Conservation (phyloP, 768 basidiomycete species). For the Pisolithus orientalis region DNA sequence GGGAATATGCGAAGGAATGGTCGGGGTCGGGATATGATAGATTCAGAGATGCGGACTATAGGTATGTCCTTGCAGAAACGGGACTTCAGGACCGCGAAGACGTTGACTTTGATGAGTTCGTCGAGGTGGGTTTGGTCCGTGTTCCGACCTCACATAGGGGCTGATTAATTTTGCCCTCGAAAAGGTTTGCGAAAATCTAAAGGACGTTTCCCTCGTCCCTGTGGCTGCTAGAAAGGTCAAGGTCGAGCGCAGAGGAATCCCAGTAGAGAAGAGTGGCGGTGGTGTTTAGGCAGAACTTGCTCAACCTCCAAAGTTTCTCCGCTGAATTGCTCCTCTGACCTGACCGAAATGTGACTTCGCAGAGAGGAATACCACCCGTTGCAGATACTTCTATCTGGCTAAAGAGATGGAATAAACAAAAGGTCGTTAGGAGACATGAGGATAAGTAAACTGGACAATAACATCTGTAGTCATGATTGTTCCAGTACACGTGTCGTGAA, state of each 20-base stretch:
- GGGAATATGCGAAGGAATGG: slow-evolving; percentile 33
- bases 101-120: slow-evolving; percentile 79
- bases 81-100: slow-evolving; percentile 53
- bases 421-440: too few relatives aligned
- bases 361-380: too few relatives aligned
- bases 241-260: slow-evolving; percentile 41
- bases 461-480: too few relatives aligned
- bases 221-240: slow-evolving; percentile 24
- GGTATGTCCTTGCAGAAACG: slow-evolving; percentile 71
- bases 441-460: too few relatives aligned
- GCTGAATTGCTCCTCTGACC: neutral
- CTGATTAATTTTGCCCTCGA: neutral
- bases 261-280: slow-evolving; percentile 32
- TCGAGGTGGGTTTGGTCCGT: slow-evolving; percentile 54
- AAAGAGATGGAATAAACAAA: too few relatives aligned
- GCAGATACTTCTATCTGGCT: too few relatives aligned
- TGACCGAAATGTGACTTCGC: too few relatives aligned
- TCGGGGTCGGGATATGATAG: slow-evolving; percentile 47
- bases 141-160: neutral
- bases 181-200: slow-evolving; percentile 69
- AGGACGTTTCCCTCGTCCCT: slow-evolving; percentile 52
- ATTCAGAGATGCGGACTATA: slow-evolving; percentile 55
- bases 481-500: too few relatives aligned
- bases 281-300: slow-evolving; percentile 14
- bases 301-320: neutral